Conservation (phyloP, 2,329 filamentous ascomycete species). For the Phialophora chinensis region DNA sequence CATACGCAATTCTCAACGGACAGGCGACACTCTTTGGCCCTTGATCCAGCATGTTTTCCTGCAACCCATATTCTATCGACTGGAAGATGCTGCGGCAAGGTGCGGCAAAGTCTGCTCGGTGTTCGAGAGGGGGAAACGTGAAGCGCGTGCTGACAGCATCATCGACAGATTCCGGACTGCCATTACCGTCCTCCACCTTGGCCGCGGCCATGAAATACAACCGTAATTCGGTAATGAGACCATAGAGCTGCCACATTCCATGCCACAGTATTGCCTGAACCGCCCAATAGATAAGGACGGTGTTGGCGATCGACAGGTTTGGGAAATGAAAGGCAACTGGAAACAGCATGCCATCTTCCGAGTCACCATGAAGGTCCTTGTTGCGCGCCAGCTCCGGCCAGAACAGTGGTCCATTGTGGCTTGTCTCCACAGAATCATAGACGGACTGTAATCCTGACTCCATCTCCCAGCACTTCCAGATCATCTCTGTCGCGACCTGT, state of each 20-base stretch:
- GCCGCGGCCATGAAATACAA: constrained; percentile 5
- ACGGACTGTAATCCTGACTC: constrained; percentile 41
- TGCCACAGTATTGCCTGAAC: constrained; percentile 45
- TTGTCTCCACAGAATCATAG: constrained; percentile 39
- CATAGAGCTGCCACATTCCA: constrained; percentile 44
- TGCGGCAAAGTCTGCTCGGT: constrained; percentile 40
- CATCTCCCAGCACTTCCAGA: constrained; percentile 42
- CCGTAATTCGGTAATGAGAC: constrained; percentile 37
- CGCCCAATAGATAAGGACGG: constrained; percentile 46
- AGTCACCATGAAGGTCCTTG: constrained; percentile 20
- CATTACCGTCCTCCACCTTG: not conserved
- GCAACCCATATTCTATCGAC: constrained; percentile 45
- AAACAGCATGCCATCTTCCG: constrained; percentile 38
- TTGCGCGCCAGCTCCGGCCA: constrained; percentile 42
- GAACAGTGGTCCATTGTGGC: constrained; percentile 41
- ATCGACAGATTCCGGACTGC: constrained; percentile 3
- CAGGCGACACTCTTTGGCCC: constrained; percentile 35
- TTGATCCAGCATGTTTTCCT: constrained; percentile 37
- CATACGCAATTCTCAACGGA: constrained; percentile 41
- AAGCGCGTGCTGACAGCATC: constrained; percentile 23
- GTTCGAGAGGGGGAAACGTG: constrained; percentile 39
- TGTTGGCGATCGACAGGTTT: constrained; percentile 41
- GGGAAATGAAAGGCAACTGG: constrained; percentile 44
- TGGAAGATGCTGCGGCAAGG: constrained; percentile 46
- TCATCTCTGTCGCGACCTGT: constrained; percentile 32